Evolutionary conservation across 352 stramenopile genomes (phyloP).

Genomic region (Pythium insidiosum): DNA sequence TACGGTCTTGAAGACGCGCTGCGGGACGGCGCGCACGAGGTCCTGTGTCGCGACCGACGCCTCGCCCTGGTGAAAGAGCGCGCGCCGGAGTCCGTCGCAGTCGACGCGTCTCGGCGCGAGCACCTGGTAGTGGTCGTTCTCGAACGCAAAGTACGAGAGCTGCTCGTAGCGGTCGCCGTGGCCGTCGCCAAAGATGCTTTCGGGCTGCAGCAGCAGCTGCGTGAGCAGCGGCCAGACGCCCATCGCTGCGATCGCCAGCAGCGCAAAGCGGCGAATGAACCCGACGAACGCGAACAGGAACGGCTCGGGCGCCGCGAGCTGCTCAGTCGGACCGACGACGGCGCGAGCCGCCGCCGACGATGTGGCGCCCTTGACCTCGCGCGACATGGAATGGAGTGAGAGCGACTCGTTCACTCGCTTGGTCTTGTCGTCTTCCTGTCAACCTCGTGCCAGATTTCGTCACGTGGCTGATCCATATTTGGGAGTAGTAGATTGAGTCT

Average conservation of each 20-base stretch:
- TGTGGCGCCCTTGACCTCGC: too few species aligned
- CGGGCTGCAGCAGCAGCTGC: constrained; percentile 18
- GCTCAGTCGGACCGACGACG: too few species aligned
- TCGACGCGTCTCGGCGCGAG: constrained; percentile 15
- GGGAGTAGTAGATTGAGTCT: neutral
- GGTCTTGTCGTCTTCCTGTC: neutral
- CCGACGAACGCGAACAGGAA: constrained; percentile 1
- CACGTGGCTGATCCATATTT: neutral
- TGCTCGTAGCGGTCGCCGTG: constrained; percentile 34
- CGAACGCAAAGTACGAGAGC: constrained; percentile 14
- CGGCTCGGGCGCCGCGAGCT: too few species aligned
- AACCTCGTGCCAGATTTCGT: neutral
- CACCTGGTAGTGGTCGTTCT: constrained; percentile 31
- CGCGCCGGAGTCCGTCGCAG: constrained; percentile 13
- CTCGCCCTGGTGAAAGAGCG: constrained; percentile 7
- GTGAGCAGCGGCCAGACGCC: constrained; percentile 23
- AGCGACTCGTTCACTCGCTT: too few species aligned
- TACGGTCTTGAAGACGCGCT: constrained; percentile 12
- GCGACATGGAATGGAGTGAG: too few species aligned
- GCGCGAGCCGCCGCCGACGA: too few species aligned
- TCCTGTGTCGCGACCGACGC: constrained; percentile 2
- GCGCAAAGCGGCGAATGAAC: constrained; percentile 2
- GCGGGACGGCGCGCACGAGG: constrained; percentile 16
- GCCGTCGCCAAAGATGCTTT: constrained; percentile 29
- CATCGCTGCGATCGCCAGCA: constrained; percentile 25